Percentiles rank a stretch among this genome's conserved stretches.
These are phyloP conservation scores for Aspergillus luchuensis DNA, from an alignment of 2,329 filamentous ascomycete genomes.

Conservation along the genomic window DNA sequence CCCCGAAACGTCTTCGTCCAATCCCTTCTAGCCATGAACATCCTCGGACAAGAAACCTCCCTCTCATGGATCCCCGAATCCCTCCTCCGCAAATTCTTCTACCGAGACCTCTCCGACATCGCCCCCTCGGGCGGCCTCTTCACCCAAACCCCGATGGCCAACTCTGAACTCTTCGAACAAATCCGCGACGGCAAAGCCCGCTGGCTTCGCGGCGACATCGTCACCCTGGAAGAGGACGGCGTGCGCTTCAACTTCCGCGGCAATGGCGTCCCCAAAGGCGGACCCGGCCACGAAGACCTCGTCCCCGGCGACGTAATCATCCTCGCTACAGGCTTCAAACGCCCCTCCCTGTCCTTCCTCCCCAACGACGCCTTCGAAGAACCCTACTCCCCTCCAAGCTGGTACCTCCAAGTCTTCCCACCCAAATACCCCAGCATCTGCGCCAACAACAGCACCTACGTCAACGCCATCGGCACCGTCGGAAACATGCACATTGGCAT, in stretches of 20 bases:
- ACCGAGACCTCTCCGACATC: conserved; percentile 75
- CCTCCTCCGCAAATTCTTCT: conserved; percentile 76
- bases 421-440: conserved; percentile 72
- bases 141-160: conserved; percentile 84
- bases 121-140: conserved; percentile 73
- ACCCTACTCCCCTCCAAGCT: conserved; percentile 77
- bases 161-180: conserved; percentile 75
- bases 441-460: conserved; percentile 81
- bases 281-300: conserved; percentile 66
- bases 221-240: conserved; percentile 63
- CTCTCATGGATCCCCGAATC: conserved; percentile 78
- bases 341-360: conserved; percentile 72
- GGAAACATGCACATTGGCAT: conserved; percentile 90
- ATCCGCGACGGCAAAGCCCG: conserved; percentile 70
- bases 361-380: conserved; percentile 71
- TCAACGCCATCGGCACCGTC: conserved; percentile 77
- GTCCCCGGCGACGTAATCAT: conserved; percentile 76
- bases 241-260: conserved; percentile 71
- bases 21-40: conserved; percentile 71
- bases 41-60: conserved; percentile 74
- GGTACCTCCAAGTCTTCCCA: conserved; percentile 87
- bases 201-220: conserved; percentile 81
- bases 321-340: conserved; percentile 79
- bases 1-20: conserved; percentile 77
- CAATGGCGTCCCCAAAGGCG: conserved; percentile 73